A percentile compares a stretch with the other conserved stretches of the same genome.
Conservation (phyloP, 208 protist genomes). For the Angomonas deanei region DNA sequence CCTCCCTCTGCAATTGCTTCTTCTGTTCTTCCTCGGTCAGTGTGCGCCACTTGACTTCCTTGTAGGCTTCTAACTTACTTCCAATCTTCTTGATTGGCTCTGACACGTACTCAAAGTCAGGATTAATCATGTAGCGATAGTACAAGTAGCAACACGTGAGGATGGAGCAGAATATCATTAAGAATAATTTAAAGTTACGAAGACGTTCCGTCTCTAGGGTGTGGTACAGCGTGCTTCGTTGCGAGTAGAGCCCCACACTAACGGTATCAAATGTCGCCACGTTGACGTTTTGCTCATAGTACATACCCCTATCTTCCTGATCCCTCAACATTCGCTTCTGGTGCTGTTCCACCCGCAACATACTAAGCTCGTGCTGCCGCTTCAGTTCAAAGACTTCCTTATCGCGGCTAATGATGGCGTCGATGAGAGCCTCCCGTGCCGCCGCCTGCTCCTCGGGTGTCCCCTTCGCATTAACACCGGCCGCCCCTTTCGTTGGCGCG, state of each 20-base stretch:
- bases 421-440: conserved; percentile 47
- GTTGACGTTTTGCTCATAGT: conserved; percentile 90
- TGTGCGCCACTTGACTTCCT: conserved; percentile 43
- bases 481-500: neutral
- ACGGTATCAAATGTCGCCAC: conserved; percentile 88
- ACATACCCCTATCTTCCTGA: conserved; percentile 86
- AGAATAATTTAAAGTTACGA: conserved; percentile 79
- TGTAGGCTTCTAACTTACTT: conserved; percentile 57
- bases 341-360: conserved; percentile 83
- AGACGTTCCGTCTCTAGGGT: conserved; percentile 78
- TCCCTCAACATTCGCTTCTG: conserved; percentile 80
- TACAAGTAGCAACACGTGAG: conserved; percentile 72
- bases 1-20: neutral
- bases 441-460: neutral
- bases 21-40: conserved; percentile 36
- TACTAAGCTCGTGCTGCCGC: conserved; percentile 86
- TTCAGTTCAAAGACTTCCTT: conserved; percentile 89
- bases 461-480: neutral
- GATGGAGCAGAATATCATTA: conserved; percentile 54
- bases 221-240: conserved; percentile 85
- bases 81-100: conserved; percentile 66
- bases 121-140: conserved; percentile 86
- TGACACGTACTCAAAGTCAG: conserved; percentile 76
- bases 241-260: conserved; percentile 75
- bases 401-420: conserved; percentile 69